These are phyloP conservation scores for Claviceps maximensis DNA, from an alignment of 2,329 filamentous ascomycete species.

Conservation along the genomic window DNA sequence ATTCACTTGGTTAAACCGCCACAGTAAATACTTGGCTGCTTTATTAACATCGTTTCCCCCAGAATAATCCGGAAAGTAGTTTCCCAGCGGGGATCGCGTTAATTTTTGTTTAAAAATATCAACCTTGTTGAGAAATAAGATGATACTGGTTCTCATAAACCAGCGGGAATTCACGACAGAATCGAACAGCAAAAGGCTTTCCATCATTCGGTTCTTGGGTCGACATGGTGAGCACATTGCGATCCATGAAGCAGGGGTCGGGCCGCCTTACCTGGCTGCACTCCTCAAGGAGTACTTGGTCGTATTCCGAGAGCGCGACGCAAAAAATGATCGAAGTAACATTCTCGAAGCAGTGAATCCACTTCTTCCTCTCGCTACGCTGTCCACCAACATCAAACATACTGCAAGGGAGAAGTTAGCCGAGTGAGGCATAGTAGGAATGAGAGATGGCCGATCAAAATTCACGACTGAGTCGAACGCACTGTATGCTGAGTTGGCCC, in stretches of 20 bases:
- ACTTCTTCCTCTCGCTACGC: slow-evolving; percentile 95
- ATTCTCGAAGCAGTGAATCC: slow-evolving; percentile 99
- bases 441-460: neutral
- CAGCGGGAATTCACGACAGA: slow-evolving; percentile 97
- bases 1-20: slow-evolving; percentile 98
- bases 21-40: slow-evolving; percentile 92
- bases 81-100: slow-evolving; percentile 72
- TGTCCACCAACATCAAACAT: slow-evolving; percentile 99
- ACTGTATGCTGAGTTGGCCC: slow-evolving; percentile 98
- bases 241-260: no score
- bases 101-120: slow-evolving; percentile 97
- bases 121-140: slow-evolving; percentile 97
- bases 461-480: slow-evolving; percentile 25
- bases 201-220: slow-evolving; percentile 96
- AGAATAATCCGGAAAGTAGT: slow-evolving; percentile 96
- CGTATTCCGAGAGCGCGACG: slow-evolving; percentile 94
- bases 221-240: neutral
- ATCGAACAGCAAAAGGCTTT: slow-evolving; percentile 89
- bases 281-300: slow-evolving; percentile 92
- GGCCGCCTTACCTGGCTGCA: slow-evolving; percentile 67
- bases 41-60: slow-evolving; percentile 97
- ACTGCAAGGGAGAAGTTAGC: slow-evolving; percentile 37
- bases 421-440: neutral
- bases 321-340: slow-evolving; percentile 99
- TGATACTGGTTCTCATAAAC: slow-evolving; percentile 99